These are phyloP conservation scores for Dothidotthia symphoricarpi DNA, from an alignment of 2,329 filamentous ascomycete species.

Conservation along the genomic window DNA sequence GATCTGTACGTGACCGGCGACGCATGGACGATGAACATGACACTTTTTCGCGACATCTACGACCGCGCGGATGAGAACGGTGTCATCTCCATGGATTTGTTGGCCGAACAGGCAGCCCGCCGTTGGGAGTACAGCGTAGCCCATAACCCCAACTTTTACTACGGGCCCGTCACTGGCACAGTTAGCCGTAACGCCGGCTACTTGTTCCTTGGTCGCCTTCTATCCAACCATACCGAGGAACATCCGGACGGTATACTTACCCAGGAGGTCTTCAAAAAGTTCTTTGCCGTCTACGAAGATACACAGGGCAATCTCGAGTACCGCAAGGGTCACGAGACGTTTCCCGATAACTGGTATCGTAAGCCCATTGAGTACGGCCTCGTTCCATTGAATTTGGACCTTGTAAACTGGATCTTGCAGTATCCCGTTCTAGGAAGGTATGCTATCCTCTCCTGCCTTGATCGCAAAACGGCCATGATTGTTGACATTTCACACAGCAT, in stretches of 20 bases:
- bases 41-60: conserved; percentile 49
- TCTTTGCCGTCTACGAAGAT: conserved; percentile 49
- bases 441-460: neutral
- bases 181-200: conserved; percentile 50
- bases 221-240: conserved; percentile 21
- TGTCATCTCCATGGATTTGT: conserved; percentile 14
- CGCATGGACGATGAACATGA: conserved; percentile 45
- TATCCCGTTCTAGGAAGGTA: conserved; percentile 21
- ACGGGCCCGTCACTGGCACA: conserved; percentile 53
- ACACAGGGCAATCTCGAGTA: conserved; percentile 41
- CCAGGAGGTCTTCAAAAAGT: conserved; percentile 43
- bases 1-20: conserved; percentile 45
- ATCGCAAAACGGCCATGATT: neutral
- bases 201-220: conserved; percentile 32
- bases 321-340: conserved; percentile 51
- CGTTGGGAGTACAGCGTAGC: conserved; percentile 51
- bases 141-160: conserved; percentile 57
- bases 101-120: conserved; percentile 29
- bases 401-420: conserved; percentile 13
- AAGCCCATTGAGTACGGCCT: conserved; percentile 49
- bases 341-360: conserved; percentile 56
- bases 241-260: conserved; percentile 17
- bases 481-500: conserved; percentile 27
- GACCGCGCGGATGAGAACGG: conserved; percentile 15
- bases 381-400: conserved; percentile 29